Evolutionary conservation across 257 asterid genomes (phyloP).

Genomic region (Oldenlandia corymbosa): DNA sequence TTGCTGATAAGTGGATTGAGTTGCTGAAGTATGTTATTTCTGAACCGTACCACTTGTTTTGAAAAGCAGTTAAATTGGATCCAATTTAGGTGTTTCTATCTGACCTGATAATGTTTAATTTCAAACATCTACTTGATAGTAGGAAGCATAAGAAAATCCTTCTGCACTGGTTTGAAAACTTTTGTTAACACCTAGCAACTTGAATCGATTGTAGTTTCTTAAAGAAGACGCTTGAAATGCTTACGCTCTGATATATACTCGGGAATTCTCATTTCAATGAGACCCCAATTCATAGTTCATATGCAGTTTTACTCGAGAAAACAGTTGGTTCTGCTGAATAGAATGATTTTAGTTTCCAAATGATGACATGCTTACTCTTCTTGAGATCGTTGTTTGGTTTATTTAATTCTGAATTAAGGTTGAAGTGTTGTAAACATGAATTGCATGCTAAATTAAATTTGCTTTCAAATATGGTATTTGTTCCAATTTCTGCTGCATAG

Average conservation of each 20-base stretch:
- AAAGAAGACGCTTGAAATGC: slow-evolving; percentile 1
- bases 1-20: slow-evolving; percentile 98
- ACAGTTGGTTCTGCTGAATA: background rate
- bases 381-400: background rate
- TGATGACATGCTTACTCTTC: background rate
- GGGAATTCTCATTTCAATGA: background rate
- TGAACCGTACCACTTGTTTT: slow-evolving; percentile 19
- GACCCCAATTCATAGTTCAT: background rate
- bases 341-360: background rate
- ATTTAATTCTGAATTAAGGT: background rate
- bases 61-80: slow-evolving; percentile 5
- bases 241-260: background rate
- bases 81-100: background rate
- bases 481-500: background rate
- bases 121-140: background rate
- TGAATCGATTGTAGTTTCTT: background rate
- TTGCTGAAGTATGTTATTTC: slow-evolving; percentile 63
- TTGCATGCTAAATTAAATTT: too few species aligned
- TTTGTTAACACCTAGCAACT: background rate
- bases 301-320: background rate
- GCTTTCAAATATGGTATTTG: background rate
- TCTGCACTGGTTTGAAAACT: background rate
- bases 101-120: background rate
- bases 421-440: too few species aligned
- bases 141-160: background rate